A percentile compares a stretch with the other conserved stretches of the same genome.
Evolutionary conservation across 164 flowering plant species (phyloP).

Genomic region (Vitis riparia): DNA sequence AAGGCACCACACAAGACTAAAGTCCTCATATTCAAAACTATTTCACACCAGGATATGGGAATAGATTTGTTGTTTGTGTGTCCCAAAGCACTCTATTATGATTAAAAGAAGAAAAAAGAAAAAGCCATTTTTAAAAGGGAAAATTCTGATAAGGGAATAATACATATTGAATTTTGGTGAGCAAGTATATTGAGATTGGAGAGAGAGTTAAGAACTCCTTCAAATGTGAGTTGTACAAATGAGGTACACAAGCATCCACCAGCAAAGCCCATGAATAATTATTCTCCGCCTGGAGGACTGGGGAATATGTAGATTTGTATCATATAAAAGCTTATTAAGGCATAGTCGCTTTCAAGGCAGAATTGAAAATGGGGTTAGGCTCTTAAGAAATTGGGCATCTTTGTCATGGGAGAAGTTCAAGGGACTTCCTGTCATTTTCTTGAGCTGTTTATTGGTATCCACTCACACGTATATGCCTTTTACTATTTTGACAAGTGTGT

Average conservation of each 20-base stretch:
- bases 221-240: no score
- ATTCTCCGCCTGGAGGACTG: background rate
- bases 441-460: conserved; percentile 11
- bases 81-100: no score
- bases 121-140: no score
- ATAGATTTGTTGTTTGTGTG: no score
- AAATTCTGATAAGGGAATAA: no score
- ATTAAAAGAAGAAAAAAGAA: no score
- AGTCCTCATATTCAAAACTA: no score
- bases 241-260: background rate
- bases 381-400: conserved; percentile 17
- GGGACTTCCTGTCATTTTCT: conserved; percentile 27
- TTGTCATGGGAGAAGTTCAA: conserved; percentile 30
- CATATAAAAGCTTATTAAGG: background rate
- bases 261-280: background rate
- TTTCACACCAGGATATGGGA: no score
- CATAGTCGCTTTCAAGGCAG: conserved; percentile 14
- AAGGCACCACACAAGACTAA: no score
- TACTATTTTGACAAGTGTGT: conserved; percentile 3
- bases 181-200: no score
- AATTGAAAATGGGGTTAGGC: conserved; percentile 19
- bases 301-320: background rate
- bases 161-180: no score
- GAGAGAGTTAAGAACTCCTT: no score
- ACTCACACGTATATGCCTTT: background rate